phyloP scores from a whole-genome alignment of 768 basidiomycete genomes.

The Tephrocybe sp. region DNA sequence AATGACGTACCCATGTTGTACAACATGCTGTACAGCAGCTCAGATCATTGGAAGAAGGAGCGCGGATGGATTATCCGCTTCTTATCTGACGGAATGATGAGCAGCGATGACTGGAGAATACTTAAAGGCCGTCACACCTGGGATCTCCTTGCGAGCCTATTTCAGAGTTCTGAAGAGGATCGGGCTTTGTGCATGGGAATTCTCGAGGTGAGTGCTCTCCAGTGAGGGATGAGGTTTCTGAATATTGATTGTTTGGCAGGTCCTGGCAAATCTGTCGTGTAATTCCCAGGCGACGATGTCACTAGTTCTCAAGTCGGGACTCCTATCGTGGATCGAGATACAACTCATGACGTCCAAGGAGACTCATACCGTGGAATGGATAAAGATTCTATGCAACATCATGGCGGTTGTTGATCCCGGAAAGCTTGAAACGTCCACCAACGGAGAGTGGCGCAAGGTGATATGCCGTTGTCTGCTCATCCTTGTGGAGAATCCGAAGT shows the following conservation, averaged over 20 bases:
- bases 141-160: slow-evolving; percentile 82
- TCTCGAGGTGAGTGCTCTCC: slow-evolving; percentile 54
- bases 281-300: slow-evolving; percentile 68
- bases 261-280: slow-evolving; percentile 72
- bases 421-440: slow-evolving; percentile 53
- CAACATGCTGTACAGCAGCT: slow-evolving; percentile 77
- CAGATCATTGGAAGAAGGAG: slow-evolving; percentile 83
- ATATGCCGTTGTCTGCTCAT: slow-evolving; percentile 50
- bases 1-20: slow-evolving; percentile 91
- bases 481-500: slow-evolving; percentile 32
- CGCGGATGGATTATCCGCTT: slow-evolving; percentile 87
- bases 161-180: slow-evolving; percentile 63
- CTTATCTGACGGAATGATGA: slow-evolving; percentile 75
- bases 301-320: slow-evolving; percentile 65
- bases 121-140: slow-evolving; percentile 82
- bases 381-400: slow-evolving; percentile 65
- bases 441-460: slow-evolving; percentile 58
- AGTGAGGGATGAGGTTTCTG: background rate
- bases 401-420: slow-evolving; percentile 43
- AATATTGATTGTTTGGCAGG: slow-evolving; percentile 36
- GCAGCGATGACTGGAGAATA: slow-evolving; percentile 76
- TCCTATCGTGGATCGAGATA: slow-evolving; percentile 83
- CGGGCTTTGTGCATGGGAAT: slow-evolving; percentile 50
- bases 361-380: slow-evolving; percentile 57
- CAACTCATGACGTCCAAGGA: slow-evolving; percentile 42